Base-by-base conservation (phyloP, 805 yeast genomes). In the Candida ponderosae region DNA sequence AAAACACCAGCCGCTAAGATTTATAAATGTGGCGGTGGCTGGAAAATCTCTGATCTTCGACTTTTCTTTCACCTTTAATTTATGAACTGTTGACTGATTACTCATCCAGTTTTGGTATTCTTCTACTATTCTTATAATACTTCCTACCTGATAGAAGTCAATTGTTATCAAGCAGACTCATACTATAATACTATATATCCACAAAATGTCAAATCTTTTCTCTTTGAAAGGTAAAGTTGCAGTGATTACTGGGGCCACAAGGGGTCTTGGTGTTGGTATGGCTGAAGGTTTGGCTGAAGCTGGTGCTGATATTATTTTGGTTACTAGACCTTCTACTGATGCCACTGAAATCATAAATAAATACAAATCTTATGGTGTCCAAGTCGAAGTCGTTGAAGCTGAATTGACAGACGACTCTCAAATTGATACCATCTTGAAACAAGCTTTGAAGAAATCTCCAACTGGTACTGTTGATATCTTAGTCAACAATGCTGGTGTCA, bases 401-500 rank as follows among this genome's bases (percentile, higher is more conserved):
- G 51, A 56, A 13, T 29, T 53, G 19, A 42, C 48, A 3, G 43
- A 47, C n/a, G 42, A 41, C 29, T 41, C 38, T 6, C 42, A 48
- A 19, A 50, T 56, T 10, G 47, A 49, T 28, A 32, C 28, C 9
- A 47, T 55, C 4, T 37, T 70, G 29, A 40, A 50, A 20, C 35
- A 41, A 18, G 73, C 77, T 38, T 69, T 67, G 45, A 48, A 63
- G 43, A 88, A 84, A 50, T 86, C 87, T 53, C 37, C 48, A 31
- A 46, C 52, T n/a, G 78, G 79, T 37, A 72, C 73, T 44, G 76
- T 87, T 44, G 95, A 87, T 57, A 67, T 84, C 15, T 75, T 83
- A 47, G 87, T 87, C 36, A 93, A 93, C 53, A 87, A 87, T 56
- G 95, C 96, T 16, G 96, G 96, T 30, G 76, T 84, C 26, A 76